A percentile compares a stretch with the other conserved stretches of the same genome.
Evolutionary conservation across 2,329 filamentous ascomycete genomes (phyloP).

Genomic region (Xylaria sp.): DNA sequence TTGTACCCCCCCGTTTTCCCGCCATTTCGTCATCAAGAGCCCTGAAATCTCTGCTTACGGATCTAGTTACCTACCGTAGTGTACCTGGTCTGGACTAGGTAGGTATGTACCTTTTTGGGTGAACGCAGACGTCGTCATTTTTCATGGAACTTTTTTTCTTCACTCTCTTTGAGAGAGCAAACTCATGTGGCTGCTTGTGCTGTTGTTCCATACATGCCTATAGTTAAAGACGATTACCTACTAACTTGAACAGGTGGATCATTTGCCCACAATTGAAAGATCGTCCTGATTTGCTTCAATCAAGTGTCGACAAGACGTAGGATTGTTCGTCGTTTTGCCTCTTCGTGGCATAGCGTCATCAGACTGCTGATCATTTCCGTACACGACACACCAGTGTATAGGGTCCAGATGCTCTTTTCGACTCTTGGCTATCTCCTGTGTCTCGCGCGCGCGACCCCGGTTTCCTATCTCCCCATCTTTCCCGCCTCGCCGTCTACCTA

Average conservation of each 20-base stretch:
- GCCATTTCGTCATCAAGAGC: conserved; percentile 38
- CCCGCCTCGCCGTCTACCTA: conserved; percentile 30
- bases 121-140: not conserved
- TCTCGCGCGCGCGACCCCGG: conserved; percentile 38
- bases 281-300: conserved; percentile 20
- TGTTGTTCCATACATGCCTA: not conserved
- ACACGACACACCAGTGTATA: conserved; percentile 42
- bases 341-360: conserved; percentile 47
- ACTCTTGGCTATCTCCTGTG: conserved; percentile 37
- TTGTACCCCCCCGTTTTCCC: conserved; percentile 21
- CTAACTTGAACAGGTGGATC: not conserved
- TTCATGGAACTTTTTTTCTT: not conserved
- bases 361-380: conserved; percentile 48
- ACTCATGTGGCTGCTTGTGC: not conserved
- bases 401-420: conserved; percentile 41
- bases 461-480: conserved; percentile 35
- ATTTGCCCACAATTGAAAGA: conserved; percentile 11
- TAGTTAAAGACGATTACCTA: not conserved
- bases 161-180: not conserved
- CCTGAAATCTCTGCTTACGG: conserved; percentile 35
- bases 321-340: conserved; percentile 41
- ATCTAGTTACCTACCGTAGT: conserved; percentile 23
- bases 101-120: not conserved
- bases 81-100: not conserved
- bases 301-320: conserved; percentile 25